phyloP scores from a whole-genome alignment of 306 rosid genomes.

The Fagus sylvatica region DNA sequence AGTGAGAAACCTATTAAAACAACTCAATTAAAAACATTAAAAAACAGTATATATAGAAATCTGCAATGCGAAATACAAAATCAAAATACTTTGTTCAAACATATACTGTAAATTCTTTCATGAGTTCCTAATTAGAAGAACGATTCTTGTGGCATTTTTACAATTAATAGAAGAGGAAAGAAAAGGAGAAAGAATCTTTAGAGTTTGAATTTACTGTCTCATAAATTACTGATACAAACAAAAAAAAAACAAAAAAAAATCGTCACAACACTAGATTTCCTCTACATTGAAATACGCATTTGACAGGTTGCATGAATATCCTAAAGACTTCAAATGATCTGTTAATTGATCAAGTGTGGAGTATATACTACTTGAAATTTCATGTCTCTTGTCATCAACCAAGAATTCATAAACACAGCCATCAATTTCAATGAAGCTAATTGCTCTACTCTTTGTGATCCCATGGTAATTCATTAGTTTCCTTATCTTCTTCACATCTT shows the following conservation, averaged over 20 bases:
- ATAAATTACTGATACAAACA: not conserved
- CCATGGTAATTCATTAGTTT: conserved; percentile 54
- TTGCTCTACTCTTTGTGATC: conserved; percentile 58
- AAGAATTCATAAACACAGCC: conserved; percentile 42
- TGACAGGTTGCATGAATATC: conserved; percentile 24
- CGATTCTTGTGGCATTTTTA: not conserved
- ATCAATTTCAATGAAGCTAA: conserved; percentile 62
- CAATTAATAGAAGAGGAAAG: not conserved
- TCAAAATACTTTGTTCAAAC: too few species aligned
- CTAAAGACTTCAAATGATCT: conserved; percentile 49
- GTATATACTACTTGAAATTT: conserved; percentile 34
- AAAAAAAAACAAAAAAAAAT: not conserved
- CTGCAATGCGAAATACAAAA: too few species aligned
- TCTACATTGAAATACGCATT: conserved; percentile 18
- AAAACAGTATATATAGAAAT: too few species aligned
- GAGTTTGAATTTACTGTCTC: not conserved
- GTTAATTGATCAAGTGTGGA: conserved; percentile 53
- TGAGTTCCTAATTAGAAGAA: not conserved
- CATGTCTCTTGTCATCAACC: conserved; percentile 58
- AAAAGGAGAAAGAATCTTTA: not conserved
- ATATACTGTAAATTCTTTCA: not conserved
- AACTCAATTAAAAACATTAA: too few species aligned
- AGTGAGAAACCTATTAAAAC: too few species aligned
- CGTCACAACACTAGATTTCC: conserved; percentile 16
- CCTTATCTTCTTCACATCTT: conserved; percentile 63